Evolutionary conservation across 1,284 basidiomycete genomes (phyloP).

Genomic region (Puccinia triticina): DNA sequence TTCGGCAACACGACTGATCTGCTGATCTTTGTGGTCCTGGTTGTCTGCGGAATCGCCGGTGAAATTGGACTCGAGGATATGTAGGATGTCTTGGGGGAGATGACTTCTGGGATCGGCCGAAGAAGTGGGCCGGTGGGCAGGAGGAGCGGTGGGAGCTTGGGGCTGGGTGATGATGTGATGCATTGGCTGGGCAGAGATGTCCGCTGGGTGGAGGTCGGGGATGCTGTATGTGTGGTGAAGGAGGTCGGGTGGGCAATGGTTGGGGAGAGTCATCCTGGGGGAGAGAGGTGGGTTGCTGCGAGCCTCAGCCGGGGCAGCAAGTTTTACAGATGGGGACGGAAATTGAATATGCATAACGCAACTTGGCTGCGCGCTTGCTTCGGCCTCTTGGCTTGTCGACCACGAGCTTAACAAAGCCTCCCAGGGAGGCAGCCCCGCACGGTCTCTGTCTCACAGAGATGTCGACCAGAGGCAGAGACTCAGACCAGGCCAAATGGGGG

Average conservation of each 20-base stretch:
- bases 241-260: too few relatives aligned
- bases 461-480: too few relatives aligned
- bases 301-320: too few relatives aligned
- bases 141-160: neutral
- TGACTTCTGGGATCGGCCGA: neutral
- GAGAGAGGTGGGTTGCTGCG: neutral
- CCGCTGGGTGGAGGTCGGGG: neutral
- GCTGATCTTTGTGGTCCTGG: constrained; percentile 6
- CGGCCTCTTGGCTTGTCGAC: too few relatives aligned
- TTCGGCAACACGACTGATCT: constrained; percentile 36
- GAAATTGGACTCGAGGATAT: constrained; percentile 47
- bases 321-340: neutral
- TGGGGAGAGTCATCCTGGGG: too few relatives aligned
- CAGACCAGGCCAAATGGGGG: too few relatives aligned
- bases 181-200: neutral
- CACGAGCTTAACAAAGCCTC: too few relatives aligned
- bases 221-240: neutral
- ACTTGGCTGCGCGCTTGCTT: too few relatives aligned
- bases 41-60: constrained; percentile 7
- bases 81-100: constrained; percentile 41
- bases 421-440: too few relatives aligned
- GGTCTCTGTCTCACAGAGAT: too few relatives aligned
- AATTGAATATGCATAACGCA: neutral
- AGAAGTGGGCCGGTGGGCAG: neutral
- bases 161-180: neutral